phyloP scores from a whole-genome alignment of 164 flowering plant species.

The Liquidambar formosana region DNA sequence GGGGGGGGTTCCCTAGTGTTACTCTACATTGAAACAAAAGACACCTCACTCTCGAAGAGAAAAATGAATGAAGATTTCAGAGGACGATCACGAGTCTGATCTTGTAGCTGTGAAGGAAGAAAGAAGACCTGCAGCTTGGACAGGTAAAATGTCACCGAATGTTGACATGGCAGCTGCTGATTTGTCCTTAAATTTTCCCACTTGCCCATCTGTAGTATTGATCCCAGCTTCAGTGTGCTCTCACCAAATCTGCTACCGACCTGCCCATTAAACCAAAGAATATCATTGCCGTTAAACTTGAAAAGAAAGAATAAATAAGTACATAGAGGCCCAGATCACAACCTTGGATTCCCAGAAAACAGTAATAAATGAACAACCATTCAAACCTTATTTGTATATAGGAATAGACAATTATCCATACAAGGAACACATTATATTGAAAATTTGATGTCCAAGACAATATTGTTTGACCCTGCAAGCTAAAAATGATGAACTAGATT shows the following conservation, averaged over 20 bases:
- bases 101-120: constrained; percentile 86
- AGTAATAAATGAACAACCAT: no score
- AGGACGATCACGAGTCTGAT: constrained; percentile 58
- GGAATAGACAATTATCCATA: no score
- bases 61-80: background rate
- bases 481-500: no score
- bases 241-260: constrained; percentile 97
- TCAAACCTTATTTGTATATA: no score
- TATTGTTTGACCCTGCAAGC: no score
- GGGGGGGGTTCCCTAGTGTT: background rate
- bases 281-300: background rate
- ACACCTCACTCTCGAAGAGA: background rate
- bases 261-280: constrained; percentile 36
- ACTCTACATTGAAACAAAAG: background rate
- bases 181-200: constrained; percentile 76
- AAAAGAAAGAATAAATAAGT: background rate
- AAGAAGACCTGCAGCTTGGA: constrained; percentile 95
- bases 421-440: no score
- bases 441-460: no score
- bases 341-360: no score
- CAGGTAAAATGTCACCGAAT: constrained; percentile 90
- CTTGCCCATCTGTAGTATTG: constrained; percentile 92
- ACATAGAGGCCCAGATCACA: background rate
- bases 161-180: constrained; percentile 77
- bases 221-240: constrained; percentile 86